phyloP scores from a whole-genome alignment of 78 protist species.

The Ministeria vibrans region DNA sequence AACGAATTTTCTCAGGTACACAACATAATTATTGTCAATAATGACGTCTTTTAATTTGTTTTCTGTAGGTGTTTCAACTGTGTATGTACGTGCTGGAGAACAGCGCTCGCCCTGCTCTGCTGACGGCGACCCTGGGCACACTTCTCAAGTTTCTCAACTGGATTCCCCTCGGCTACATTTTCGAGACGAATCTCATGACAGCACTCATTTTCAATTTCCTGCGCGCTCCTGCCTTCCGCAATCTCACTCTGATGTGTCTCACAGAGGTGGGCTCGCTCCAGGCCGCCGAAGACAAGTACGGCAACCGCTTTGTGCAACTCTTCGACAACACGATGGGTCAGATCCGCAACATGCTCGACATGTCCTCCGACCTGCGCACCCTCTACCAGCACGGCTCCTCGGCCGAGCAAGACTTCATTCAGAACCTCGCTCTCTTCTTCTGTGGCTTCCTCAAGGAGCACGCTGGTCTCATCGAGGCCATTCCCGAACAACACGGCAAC shows the following conservation, averaged over 20 bases:
- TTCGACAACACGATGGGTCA: not conserved
- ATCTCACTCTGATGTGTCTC: constrained; percentile 74
- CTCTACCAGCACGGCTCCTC: not conserved
- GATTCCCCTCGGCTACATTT: constrained; percentile 94
- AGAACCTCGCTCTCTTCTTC: constrained; percentile 64
- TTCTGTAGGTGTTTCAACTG: constrained; percentile 69
- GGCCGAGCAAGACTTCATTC: constrained; percentile 65
- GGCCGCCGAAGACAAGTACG: not conserved
- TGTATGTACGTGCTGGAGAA: constrained; percentile 55
- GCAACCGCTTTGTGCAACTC: not conserved
- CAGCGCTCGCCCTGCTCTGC: constrained; percentile 32
- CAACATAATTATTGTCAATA: no score
- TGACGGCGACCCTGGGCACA: constrained; percentile 63
- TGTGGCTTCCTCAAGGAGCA: constrained; percentile 54
- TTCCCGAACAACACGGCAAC: not conserved
- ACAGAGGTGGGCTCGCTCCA: constrained; percentile 73
- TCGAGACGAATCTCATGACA: constrained; percentile 63
- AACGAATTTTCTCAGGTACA: constrained; percentile 83
- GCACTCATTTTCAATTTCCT: constrained; percentile 53
- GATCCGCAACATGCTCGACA: not conserved
- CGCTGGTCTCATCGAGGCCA: constrained; percentile 1
- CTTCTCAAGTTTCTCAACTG: constrained; percentile 83
- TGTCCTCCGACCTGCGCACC: not conserved
- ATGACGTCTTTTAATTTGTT: constrained; percentile 72
- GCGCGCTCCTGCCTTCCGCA: constrained; percentile 52